Evolutionary conservation across 352 stramenopile species (phyloP), one percentile per base, ranked within the genome.

Genomic region (Pythium aquatile): DNA sequence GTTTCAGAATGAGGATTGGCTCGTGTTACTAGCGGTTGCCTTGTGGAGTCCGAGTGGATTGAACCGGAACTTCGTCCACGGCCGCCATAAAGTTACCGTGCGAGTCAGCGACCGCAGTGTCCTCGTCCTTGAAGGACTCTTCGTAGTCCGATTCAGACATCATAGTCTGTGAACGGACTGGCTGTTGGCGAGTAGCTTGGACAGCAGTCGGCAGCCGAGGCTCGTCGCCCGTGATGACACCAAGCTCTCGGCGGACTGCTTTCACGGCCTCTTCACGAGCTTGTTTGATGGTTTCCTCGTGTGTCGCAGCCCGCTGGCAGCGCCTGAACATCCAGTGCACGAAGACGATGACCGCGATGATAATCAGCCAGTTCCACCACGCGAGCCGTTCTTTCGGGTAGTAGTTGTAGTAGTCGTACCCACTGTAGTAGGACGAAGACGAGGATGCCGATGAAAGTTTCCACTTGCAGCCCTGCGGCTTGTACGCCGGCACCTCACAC

Each of bases 401-500:
- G 44, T 52, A 52, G 44, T 52, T 32, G 44, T 52, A 30, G 44
- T 52, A 28, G 35, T 10, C 14, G 32, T 35, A 35, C 2, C n/a
- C 42, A 28, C 42, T 26, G n/a, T 48, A 28, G 42, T 48, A 28
- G 42, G 6, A 26, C 14, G 42, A 48, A 26, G 14, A 28, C 30
- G 61, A 55, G 6, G 44, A 46, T n/a, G 57, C 29, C n/a, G n/a
- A 32, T 28, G 61, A 68, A 2, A 68, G 55, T 47, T 68, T 69
- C 63, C 55, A 69, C 49, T 69, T 30, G 29, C 63, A 69, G 8
- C 61, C 53, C 0, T 42, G 30, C 3, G 40, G 2, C 53, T 63
- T 69, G 55, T 63, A 69, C 28, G n/a, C 30, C 20, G 61, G 40
- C 30, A 57, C 52, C 24, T 67, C 61, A 44, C 61, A 67, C 40